phyloP scores from a whole-genome alignment of 768 basidiomycete species.

The Infundibulicybe gibba region DNA sequence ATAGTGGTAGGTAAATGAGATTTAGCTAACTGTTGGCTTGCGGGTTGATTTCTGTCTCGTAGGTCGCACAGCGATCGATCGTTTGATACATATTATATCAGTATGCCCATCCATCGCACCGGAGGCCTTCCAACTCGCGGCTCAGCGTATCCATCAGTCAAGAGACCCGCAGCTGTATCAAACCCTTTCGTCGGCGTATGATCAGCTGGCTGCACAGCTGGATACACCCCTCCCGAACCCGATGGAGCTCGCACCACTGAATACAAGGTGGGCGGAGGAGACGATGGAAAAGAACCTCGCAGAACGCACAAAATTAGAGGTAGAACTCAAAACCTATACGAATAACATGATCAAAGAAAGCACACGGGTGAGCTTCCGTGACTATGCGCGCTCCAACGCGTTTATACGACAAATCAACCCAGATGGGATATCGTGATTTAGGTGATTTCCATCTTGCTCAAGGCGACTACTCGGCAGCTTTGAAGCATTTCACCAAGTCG shows the following conservation, averaged over 20 bases:
- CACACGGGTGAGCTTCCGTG: conserved; percentile 66
- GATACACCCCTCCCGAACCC: conserved; percentile 38
- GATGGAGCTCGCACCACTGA: conserved; percentile 46
- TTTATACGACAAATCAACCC: conserved; percentile 1
- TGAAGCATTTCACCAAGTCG: conserved; percentile 86
- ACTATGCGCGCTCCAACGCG: neutral
- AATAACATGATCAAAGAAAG: conserved; percentile 99
- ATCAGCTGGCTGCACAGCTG: conserved; percentile 29
- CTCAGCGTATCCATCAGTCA: conserved; percentile 60
- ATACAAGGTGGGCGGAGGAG: conserved; percentile 75
- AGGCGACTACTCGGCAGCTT: conserved; percentile 67
- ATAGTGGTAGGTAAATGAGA: conserved; percentile 50
- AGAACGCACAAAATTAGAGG: conserved; percentile 84
- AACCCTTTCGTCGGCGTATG: conserved; percentile 48
- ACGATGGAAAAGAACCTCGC: conserved; percentile 58
- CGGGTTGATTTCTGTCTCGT: neutral
- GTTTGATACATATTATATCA: conserved; percentile 65
- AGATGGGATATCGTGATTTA: conserved; percentile 92
- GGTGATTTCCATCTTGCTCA: conserved; percentile 72
- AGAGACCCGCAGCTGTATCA: conserved; percentile 66
- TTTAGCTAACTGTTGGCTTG: neutral
- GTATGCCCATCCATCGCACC: conserved; percentile 66
- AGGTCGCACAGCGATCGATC: conserved; percentile 78
- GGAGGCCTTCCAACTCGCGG: conserved; percentile 67
- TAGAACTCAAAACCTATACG: conserved; percentile 91